Base-by-base conservation (phyloP, 2,329 filamentous ascomycete species). In the Nemania abortiva region DNA sequence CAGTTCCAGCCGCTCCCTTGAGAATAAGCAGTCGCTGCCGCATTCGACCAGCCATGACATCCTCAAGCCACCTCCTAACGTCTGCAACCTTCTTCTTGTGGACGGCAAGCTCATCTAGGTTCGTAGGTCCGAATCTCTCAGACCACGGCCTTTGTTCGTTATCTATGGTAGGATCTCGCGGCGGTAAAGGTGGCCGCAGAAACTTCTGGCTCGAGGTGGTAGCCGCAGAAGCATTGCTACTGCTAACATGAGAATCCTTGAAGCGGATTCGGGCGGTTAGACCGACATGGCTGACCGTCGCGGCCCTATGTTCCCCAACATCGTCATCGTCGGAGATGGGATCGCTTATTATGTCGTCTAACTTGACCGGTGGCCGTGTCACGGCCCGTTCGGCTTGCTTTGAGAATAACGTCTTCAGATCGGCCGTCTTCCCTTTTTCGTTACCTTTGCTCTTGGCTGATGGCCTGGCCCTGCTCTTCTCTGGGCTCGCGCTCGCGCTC, bases 71-170 rank as follows among this genome's bases (percentile, higher is more conserved):
- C 67, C 83, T 86, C 67, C 90, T 88, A 54, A 98, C 95, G 81
- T 98, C 95, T 1, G 89, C 82, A 6, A 98, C 92, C 80, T 99
- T 99, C 75, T 89, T 96, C 83, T 97, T 98, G 80, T 99, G 95
- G 20, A 99, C 95, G 0, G 92, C 95, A 54, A 99, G 84, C 81
- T 98, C 95, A 18, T 94, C 90, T 13, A 98, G 79, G 73, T 88
- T 91, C 2, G 79, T 76, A 0, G 95, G 95, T 1, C 88, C 90
- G 79, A 94, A 98, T 73, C 90, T 89, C 74, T 98, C 95, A 18
- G 92, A 92, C 95, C 95, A 98, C 2, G 95, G 94, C 61, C 91
- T 87, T 57, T 85, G 81, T 72, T 94, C 91, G 42, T 88, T 84
- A 57, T 84, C 82, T 6, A 75, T 49, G 3, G 72, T 71, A 7